Evolutionary conservation across 176 grass and related monocot genomes (phyloP).

Genomic region (Guadua angustifolia): DNA sequence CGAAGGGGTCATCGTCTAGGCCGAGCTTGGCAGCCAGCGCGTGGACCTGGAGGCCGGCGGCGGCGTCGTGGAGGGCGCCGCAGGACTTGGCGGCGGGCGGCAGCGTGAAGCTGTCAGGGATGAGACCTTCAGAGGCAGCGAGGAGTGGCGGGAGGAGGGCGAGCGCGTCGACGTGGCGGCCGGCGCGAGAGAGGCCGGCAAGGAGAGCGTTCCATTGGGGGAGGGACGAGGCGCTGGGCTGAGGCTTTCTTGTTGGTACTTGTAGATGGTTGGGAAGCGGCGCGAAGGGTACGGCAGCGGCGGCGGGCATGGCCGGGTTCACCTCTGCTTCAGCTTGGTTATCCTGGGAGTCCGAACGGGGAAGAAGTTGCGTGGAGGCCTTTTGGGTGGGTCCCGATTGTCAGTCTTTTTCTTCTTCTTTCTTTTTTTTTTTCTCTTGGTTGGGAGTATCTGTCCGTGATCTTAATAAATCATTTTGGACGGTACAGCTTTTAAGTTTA

Average conservation of each 20-base stretch:
- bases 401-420: too few relatives aligned
- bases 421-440: too few relatives aligned
- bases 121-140: conserved; percentile 26
- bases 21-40: conserved; percentile 55
- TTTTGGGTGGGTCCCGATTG: too few relatives aligned
- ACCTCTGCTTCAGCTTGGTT: background rate
- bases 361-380: too few relatives aligned
- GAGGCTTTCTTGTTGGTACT: background rate
- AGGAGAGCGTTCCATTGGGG: conserved; percentile 67
- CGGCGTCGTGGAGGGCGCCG: conserved; percentile 34
- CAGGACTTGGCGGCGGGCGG: conserved; percentile 58
- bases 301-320: background rate
- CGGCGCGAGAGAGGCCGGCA: conserved; percentile 42
- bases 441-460: too few relatives aligned
- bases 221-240: conserved; percentile 2
- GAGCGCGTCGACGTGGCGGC: conserved; percentile 40
- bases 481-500: too few relatives aligned
- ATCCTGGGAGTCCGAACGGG: background rate
- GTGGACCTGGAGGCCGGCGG: conserved; percentile 49
- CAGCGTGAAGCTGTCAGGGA: conserved; percentile 53
- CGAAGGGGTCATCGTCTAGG: conserved; percentile 47
- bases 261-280: background rate
- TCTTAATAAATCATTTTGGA: too few relatives aligned
- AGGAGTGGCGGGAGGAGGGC: conserved; percentile 46
- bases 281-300: background rate